A percentile compares a stretch with the other conserved stretches of the same genome.
phyloP scores from a whole-genome alignment of 2,329 filamentous ascomycete genomes.

The Aspergillus novofumigatus region DNA sequence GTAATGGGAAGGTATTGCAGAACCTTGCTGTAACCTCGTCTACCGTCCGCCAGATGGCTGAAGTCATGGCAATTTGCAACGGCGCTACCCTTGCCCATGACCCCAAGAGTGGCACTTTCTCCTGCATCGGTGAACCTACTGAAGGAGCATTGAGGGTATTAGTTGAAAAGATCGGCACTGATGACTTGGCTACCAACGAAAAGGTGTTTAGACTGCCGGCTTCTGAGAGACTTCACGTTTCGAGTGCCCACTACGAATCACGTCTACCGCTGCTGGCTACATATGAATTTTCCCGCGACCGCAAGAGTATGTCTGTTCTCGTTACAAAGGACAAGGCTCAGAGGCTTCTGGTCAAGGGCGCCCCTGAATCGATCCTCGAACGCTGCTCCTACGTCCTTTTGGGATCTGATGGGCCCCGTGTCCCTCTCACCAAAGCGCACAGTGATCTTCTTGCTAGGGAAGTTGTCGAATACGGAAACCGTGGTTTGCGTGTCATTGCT shows the following conservation, averaged over 20 bases:
- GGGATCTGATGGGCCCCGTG: slow-evolving; percentile 73
- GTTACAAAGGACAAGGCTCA: slow-evolving; percentile 66
- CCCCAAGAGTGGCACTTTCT: slow-evolving; percentile 66
- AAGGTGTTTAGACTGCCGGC: slow-evolving; percentile 45
- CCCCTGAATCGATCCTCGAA: slow-evolving; percentile 89
- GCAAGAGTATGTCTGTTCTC: slow-evolving; percentile 98
- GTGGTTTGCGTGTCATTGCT: slow-evolving; percentile 89
- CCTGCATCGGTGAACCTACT: slow-evolving; percentile 87
- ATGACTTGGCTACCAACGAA: slow-evolving; percentile 58
- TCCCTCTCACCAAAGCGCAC: slow-evolving; percentile 67
- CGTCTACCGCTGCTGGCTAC: slow-evolving; percentile 72
- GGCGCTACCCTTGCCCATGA: slow-evolving; percentile 82
- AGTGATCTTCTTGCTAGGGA: slow-evolving; percentile 69
- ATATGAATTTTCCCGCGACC: slow-evolving; percentile 94
- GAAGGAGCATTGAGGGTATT: slow-evolving; percentile 88
- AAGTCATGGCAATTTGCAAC: slow-evolving; percentile 76
- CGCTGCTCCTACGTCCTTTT: slow-evolving; percentile 79
- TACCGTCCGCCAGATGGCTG: slow-evolving; percentile 74
- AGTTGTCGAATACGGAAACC: slow-evolving; percentile 84
- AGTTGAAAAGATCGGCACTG: slow-evolving; percentile 90
- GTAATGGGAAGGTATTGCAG: slow-evolving; percentile 62
- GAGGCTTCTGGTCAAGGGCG: slow-evolving; percentile 91
- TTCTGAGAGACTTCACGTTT: slow-evolving; percentile 67
- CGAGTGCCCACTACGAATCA: slow-evolving; percentile 80
- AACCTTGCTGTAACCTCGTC: slow-evolving; percentile 67